These are phyloP conservation scores for Ogataea ganodermae DNA, from an alignment of 805 yeast species.

Conservation along the genomic window DNA sequence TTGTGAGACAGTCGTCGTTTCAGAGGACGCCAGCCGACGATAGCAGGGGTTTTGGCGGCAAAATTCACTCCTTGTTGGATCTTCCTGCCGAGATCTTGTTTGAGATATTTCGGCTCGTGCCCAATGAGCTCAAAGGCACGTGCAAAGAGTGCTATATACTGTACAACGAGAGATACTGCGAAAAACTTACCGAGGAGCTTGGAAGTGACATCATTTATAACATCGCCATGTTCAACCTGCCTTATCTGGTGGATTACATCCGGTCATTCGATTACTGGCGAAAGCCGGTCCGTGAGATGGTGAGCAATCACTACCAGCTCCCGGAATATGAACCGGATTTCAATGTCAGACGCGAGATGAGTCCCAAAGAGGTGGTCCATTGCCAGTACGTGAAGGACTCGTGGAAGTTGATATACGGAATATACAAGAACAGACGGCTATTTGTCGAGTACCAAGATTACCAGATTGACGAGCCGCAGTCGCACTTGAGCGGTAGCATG, in stretches of 20 bases:
- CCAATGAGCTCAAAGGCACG: slow-evolving; percentile 33
- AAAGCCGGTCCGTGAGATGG: slow-evolving; percentile 25
- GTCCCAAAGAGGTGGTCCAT: slow-evolving; percentile 24
- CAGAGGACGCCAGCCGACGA: slow-evolving; percentile 15
- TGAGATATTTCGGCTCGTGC: slow-evolving; percentile 29
- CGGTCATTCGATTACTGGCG: slow-evolving; percentile 41
- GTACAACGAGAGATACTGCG: slow-evolving; percentile 51
- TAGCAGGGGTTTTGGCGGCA: not conserved
- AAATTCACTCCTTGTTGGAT: slow-evolving; percentile 22
- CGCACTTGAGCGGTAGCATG: slow-evolving; percentile 36
- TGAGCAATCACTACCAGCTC: slow-evolving; percentile 26
- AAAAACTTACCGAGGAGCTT: slow-evolving; percentile 35
- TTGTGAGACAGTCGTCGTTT: slow-evolving; percentile 17
- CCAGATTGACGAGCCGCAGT: slow-evolving; percentile 48
- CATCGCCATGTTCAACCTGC: slow-evolving; percentile 28
- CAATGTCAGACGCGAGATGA: slow-evolving; percentile 16
- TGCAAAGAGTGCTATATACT: slow-evolving; percentile 43
- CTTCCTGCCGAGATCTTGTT: slow-evolving; percentile 34
- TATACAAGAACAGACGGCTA: slow-evolving; percentile 52
- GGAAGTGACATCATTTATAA: slow-evolving; percentile 28
- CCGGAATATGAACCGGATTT: slow-evolving; percentile 23
- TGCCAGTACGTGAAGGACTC: slow-evolving; percentile 48
- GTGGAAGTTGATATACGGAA: slow-evolving; percentile 54
- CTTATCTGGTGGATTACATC: slow-evolving; percentile 32
- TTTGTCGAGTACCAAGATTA: slow-evolving; percentile 48